Evolutionary conservation across 2,329 filamentous ascomycete genomes (phyloP).

Genomic region (Fusarium sp.): DNA sequence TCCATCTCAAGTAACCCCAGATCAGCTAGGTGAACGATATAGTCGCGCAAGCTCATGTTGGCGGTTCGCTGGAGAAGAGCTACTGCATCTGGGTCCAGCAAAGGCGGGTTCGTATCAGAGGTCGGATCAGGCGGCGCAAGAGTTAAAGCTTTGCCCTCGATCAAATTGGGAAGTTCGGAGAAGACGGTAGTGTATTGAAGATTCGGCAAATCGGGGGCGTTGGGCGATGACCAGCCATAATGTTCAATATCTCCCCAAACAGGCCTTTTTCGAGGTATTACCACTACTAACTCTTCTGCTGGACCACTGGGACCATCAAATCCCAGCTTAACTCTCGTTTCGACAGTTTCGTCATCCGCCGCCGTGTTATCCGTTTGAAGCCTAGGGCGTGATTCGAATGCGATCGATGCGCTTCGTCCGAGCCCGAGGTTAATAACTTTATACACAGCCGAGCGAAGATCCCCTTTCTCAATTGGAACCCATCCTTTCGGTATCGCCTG

Average conservation of each 20-base stretch:
- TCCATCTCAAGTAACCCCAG: slow-evolving; percentile 70
- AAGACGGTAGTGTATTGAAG: slow-evolving; percentile 88
- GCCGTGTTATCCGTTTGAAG: slow-evolving; percentile 37
- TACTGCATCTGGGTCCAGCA: slow-evolving; percentile 76
- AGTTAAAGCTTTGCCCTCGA: slow-evolving; percentile 93
- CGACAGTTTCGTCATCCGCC: slow-evolving; percentile 32
- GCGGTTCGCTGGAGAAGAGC: slow-evolving; percentile 77
- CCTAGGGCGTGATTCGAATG: slow-evolving; percentile 70
- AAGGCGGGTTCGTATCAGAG: slow-evolving; percentile 54
- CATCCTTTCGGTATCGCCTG: slow-evolving; percentile 87
- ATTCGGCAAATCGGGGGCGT: slow-evolving; percentile 78
- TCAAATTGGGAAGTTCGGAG: slow-evolving; percentile 85
- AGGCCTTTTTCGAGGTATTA: slow-evolving; percentile 63
- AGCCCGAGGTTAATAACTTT: slow-evolving; percentile 80
- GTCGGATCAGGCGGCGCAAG: slow-evolving; percentile 72
- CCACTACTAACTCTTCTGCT: slow-evolving; percentile 56
- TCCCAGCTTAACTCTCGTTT: slow-evolving; percentile 37
- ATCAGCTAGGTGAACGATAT: slow-evolving; percentile 76
- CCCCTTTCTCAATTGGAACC: slow-evolving; percentile 87
- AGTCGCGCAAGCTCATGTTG: slow-evolving; percentile 82
- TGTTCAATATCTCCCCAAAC: slow-evolving; percentile 89
- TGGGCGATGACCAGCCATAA: slow-evolving; percentile 87
- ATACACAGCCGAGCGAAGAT: slow-evolving; percentile 80
- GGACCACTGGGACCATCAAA: slow-evolving; percentile 54
- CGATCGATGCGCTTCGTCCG: slow-evolving; percentile 81